Conservation (phyloP, 371 early-diverging fungal genomes). For the Actinomortierella ambigua region DNA sequence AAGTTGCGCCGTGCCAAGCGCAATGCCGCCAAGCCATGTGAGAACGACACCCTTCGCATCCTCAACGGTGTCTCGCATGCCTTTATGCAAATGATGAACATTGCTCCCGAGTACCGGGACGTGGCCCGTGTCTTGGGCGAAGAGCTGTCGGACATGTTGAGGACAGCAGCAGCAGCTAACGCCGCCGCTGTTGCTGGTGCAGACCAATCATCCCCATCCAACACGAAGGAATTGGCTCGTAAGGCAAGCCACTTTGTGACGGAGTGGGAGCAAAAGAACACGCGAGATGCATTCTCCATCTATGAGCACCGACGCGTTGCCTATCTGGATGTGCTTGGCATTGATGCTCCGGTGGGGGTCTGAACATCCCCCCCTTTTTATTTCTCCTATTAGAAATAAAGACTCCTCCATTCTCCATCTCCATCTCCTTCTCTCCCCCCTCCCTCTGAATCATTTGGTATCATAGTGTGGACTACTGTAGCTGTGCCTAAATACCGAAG, state of each 20-base stretch:
- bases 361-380: neutral
- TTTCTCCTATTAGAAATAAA: neutral
- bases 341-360: conserved; percentile 31
- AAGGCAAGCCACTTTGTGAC: conserved; percentile 10
- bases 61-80: conserved; percentile 89
- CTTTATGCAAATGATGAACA: conserved; percentile 85
- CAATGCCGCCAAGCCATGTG: conserved; percentile 14
- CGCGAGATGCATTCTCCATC: conserved; percentile 37
- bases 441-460: neutral
- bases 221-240: too few species aligned
- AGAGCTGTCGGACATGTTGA: conserved; percentile 35
- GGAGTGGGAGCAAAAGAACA: conserved; percentile 32
- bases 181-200: too few species aligned
- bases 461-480: too few species aligned
- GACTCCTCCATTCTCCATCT: neutral
- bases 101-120: conserved; percentile 85
- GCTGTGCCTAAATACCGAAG: too few species aligned
- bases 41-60: conserved; percentile 32
- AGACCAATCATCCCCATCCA: too few species aligned
- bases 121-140: conserved; percentile 67
- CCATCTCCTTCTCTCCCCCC: neutral
- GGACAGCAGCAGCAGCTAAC: conserved; percentile 1
- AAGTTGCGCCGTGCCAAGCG: conserved; percentile 83
- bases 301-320: conserved; percentile 45
- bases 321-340: conserved; percentile 39